phyloP scores from a whole-genome alignment of 257 asterid genomes.

The Solanum pennellii region DNA sequence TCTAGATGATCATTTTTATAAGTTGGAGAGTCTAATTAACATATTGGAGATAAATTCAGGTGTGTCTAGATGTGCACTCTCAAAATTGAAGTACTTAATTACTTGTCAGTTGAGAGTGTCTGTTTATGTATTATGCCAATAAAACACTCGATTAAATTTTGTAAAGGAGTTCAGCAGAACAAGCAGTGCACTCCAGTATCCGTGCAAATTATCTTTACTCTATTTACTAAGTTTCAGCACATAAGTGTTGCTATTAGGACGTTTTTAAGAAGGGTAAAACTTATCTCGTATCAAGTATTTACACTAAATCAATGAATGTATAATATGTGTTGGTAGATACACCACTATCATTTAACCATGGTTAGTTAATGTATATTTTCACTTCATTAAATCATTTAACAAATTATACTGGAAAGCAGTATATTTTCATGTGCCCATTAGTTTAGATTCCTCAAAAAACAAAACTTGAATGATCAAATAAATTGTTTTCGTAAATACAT shows the following conservation, averaged over 20 bases:
- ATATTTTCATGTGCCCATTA: not conserved
- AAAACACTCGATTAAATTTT: not conserved
- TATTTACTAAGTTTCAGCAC: not conserved
- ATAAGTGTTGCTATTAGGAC: not conserved
- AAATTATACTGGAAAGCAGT: not conserved
- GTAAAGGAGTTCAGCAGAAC: too few species aligned
- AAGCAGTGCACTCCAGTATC: not conserved
- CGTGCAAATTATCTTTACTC: not conserved
- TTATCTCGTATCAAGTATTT: not conserved
- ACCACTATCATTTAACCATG: not conserved
- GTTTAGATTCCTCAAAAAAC: not conserved
- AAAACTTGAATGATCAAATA: not conserved
- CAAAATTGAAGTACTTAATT: too few species aligned
- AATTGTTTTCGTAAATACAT: not conserved
- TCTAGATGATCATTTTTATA: not conserved
- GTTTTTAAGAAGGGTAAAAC: not conserved
- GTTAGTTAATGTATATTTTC: not conserved
- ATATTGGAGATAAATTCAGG: not conserved
- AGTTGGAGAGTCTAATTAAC: not conserved
- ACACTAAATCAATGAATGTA: not conserved
- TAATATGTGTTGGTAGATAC: not conserved
- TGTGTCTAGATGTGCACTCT: not conserved
- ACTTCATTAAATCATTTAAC: not conserved
- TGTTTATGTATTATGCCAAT: not conserved
- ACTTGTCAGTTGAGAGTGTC: too few species aligned